Evolutionary conservation across 352 stramenopile genomes (phyloP).

Genomic region (Globisporangium parvum): DNA sequence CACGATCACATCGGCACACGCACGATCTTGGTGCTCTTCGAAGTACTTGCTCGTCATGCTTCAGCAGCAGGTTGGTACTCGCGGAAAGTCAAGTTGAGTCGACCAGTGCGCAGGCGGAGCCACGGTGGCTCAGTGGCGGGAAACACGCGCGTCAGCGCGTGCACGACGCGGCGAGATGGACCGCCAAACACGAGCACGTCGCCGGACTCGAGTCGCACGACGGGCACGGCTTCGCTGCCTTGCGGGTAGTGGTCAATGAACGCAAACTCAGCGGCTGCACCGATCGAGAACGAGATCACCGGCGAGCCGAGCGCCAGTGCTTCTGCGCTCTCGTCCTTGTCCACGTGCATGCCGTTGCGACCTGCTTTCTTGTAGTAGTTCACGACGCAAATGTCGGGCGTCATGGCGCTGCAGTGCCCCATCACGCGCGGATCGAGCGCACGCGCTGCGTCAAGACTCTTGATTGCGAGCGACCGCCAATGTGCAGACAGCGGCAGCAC

Average conservation of each 20-base stretch:
- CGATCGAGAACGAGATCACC: slow-evolving; percentile 69
- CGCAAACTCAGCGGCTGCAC: slow-evolving; percentile 55
- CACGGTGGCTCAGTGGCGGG: slow-evolving; percentile 41
- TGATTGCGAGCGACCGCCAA: slow-evolving; percentile 29
- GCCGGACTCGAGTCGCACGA: slow-evolving; percentile 58
- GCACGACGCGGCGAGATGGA: slow-evolving; percentile 46
- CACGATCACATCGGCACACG: no score
- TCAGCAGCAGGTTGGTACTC: slow-evolving; percentile 39
- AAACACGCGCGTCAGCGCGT: slow-evolving; percentile 62
- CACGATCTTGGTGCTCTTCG: no score
- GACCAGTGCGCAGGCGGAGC: slow-evolving; percentile 50
- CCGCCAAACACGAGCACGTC: slow-evolving; percentile 73
- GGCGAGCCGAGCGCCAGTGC: slow-evolving; percentile 58
- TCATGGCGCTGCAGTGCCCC: slow-evolving; percentile 37
- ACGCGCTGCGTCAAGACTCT: slow-evolving; percentile 31
- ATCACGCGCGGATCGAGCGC: slow-evolving; percentile 35
- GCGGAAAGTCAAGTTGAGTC: slow-evolving; percentile 70
- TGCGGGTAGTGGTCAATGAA: slow-evolving; percentile 61
- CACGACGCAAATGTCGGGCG: slow-evolving; percentile 60
- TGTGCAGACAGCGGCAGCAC: slow-evolving; percentile 25
- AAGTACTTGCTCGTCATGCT: neutral
- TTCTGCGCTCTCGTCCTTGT: slow-evolving; percentile 62
- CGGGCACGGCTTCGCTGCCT: slow-evolving; percentile 34
- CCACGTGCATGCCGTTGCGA: slow-evolving; percentile 66
- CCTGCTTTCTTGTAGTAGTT: slow-evolving; percentile 78